Conservation (phyloP, 2,329 filamentous ascomycete genomes). For the Keithomyces neogunnii region DNA sequence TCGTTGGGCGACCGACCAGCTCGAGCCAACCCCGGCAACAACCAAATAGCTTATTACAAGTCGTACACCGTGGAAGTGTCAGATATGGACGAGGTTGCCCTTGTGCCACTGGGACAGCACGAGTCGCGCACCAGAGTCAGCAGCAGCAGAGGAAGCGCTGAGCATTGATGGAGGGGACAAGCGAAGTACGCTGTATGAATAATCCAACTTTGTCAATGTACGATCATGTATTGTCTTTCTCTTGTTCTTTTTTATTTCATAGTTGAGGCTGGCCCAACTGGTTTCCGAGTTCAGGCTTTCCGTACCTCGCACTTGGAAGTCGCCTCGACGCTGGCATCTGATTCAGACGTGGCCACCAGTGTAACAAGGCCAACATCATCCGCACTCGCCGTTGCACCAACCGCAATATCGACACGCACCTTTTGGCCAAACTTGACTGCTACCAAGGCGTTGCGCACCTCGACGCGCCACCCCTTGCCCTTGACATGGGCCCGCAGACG, state of each 20-base stretch:
- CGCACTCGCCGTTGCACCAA: slow-evolving; percentile 24
- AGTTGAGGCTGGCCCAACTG: too few relatives aligned
- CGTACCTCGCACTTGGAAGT: slow-evolving; percentile 23
- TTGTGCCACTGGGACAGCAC: background rate
- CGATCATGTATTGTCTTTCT: background rate
- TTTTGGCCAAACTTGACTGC: slow-evolving; percentile 31
- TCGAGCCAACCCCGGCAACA: background rate
- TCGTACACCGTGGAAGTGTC: slow-evolving; percentile 2
- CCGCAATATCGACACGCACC: slow-evolving; percentile 32
- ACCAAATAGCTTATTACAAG: slow-evolving; percentile 2
- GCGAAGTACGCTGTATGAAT: background rate
- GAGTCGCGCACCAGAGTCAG: background rate
- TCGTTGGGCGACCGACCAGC: background rate
- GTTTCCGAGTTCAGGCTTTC: slow-evolving; percentile 9
- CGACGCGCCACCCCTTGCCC: slow-evolving; percentile 36
- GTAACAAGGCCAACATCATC: slow-evolving; percentile 28
- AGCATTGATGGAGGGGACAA: background rate
- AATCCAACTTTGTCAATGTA: background rate
- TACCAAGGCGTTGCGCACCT: slow-evolving; percentile 31
- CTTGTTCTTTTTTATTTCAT: too few relatives aligned
- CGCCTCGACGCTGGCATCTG: slow-evolving; percentile 21
- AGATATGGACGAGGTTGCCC: slow-evolving; percentile 1
- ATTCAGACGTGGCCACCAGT: slow-evolving; percentile 37
- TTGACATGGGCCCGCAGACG: slow-evolving; percentile 34
- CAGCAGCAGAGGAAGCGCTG: slow-evolving; percentile 1